phyloP scores from a whole-genome alignment of 2,329 filamentous ascomycete species.

The Fusarium sp. region DNA sequence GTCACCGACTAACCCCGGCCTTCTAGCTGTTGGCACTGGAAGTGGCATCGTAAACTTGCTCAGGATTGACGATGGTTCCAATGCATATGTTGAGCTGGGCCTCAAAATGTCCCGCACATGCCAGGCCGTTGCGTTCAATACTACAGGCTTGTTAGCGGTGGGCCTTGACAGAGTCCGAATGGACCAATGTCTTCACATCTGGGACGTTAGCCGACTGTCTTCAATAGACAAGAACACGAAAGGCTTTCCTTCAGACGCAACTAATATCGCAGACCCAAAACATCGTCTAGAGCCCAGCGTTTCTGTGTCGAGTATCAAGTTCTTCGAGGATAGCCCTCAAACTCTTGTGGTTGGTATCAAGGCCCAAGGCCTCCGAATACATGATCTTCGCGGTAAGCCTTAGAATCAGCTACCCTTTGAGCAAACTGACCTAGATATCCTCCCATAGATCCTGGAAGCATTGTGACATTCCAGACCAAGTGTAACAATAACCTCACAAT shows the following conservation, averaged over 20 bases:
- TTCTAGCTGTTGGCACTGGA: conserved; percentile 80
- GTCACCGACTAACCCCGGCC: conserved; percentile 70
- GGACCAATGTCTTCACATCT: conserved; percentile 84
- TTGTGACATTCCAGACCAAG: conserved; percentile 71
- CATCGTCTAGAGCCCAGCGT: conserved; percentile 72
- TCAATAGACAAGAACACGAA: conserved; percentile 58
- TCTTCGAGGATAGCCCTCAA: conserved; percentile 81
- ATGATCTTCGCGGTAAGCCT: conserved; percentile 77
- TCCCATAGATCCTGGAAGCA: conserved; percentile 58
- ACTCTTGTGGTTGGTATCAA: conserved; percentile 81
- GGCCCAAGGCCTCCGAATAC: conserved; percentile 78
- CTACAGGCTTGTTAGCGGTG: conserved; percentile 76
- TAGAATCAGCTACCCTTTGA: background rate
- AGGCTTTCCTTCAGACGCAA: conserved; percentile 62
- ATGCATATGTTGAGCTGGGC: conserved; percentile 71
- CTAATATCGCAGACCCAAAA: conserved; percentile 66
- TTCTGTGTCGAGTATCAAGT: conserved; percentile 84
- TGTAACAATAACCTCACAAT: conserved; percentile 80
- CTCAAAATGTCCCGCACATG: conserved; percentile 82
- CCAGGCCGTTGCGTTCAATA: conserved; percentile 84
- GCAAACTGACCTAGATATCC: background rate
- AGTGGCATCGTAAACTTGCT: conserved; percentile 81
- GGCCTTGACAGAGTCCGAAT: conserved; percentile 84
- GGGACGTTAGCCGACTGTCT: conserved; percentile 76
- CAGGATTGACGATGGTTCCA: conserved; percentile 76